Percentiles rank a stretch among this genome's conserved stretches.
These are phyloP conservation scores for Thalassiosira exigua DNA, from an alignment of 352 stramenopile genomes.

Conservation along the genomic window DNA sequence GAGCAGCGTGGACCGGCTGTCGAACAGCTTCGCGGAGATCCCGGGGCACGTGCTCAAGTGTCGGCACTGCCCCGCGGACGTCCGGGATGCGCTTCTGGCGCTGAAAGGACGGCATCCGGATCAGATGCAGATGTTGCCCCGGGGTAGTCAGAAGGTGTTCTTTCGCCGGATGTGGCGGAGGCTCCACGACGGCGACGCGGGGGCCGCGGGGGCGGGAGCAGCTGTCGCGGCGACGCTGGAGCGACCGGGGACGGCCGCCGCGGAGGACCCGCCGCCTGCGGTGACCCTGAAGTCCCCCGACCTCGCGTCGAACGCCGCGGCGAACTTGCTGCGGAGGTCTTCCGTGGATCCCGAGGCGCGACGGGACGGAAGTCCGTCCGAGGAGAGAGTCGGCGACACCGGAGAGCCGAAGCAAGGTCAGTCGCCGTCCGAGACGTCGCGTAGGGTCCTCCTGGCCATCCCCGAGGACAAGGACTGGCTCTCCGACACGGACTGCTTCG, in stretches of 20 bases:
- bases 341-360: neutral
- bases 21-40: slow-evolving; percentile 54
- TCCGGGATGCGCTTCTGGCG: neutral
- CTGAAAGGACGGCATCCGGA: neutral
- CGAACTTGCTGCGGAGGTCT: neutral
- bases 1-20: slow-evolving; percentile 59
- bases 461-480: slow-evolving; percentile 62
- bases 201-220: neutral
- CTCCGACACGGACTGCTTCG: slow-evolving; percentile 74
- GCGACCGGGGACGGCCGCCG: neutral
- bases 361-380: no score
- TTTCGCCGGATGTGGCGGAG: slow-evolving; percentile 79
- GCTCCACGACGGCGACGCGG: slow-evolving; percentile 51
- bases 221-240: no score
- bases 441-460: slow-evolving; percentile 23
- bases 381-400: no score
- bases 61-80: slow-evolving; percentile 7
- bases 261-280: slow-evolving; percentile 9
- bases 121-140: slow-evolving; percentile 49
- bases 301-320: neutral
- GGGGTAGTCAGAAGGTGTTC: slow-evolving; percentile 84
- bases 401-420: no score
- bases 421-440: no score
- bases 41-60: slow-evolving; percentile 55
- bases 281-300: slow-evolving; percentile 1